phyloP scores from a whole-genome alignment of 208 protist species.

The Wallacemonas sp. region DNA sequence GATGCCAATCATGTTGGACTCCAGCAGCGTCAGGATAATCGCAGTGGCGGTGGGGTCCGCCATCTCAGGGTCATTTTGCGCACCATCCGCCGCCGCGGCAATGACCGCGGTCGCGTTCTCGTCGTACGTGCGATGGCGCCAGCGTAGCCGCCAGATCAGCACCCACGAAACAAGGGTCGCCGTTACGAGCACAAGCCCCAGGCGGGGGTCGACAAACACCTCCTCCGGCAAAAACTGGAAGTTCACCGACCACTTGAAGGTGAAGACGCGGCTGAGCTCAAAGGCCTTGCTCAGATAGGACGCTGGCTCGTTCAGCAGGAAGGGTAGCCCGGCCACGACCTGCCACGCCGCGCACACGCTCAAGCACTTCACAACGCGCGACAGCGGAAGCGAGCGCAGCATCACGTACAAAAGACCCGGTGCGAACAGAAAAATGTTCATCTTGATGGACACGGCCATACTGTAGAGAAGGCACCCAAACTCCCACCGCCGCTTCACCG shows the following conservation, averaged over 20 bases:
- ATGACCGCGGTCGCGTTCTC: neutral
- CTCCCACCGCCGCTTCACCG: conserved; percentile 41
- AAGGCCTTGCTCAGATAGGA: conserved; percentile 64
- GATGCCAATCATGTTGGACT: conserved; percentile 92
- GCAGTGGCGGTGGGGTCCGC: conserved; percentile 8
- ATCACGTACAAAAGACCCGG: conserved; percentile 86
- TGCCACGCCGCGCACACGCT: conserved; percentile 57
- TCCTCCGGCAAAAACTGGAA: conserved; percentile 72
- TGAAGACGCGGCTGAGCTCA: conserved; percentile 74
- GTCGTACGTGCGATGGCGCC: conserved; percentile 41
- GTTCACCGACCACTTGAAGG: conserved; percentile 74
- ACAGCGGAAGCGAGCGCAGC: conserved; percentile 44
- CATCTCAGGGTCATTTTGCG: neutral
- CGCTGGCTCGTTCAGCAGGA: conserved; percentile 50
- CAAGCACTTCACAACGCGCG: conserved; percentile 65
- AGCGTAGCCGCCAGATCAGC: conserved; percentile 54
- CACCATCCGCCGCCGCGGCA: neutral
- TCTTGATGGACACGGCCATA: conserved; percentile 95
- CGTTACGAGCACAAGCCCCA: conserved; percentile 49
- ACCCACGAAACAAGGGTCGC: conserved; percentile 53
- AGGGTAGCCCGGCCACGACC: conserved; percentile 57
- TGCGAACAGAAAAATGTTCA: conserved; percentile 95
- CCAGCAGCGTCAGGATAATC: conserved; percentile 81
- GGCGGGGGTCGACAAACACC: conserved; percentile 44
- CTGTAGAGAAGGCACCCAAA: conserved; percentile 71